phyloP scores from a whole-genome alignment of 345 rosid species.

The Aquilaria malaccensis region DNA sequence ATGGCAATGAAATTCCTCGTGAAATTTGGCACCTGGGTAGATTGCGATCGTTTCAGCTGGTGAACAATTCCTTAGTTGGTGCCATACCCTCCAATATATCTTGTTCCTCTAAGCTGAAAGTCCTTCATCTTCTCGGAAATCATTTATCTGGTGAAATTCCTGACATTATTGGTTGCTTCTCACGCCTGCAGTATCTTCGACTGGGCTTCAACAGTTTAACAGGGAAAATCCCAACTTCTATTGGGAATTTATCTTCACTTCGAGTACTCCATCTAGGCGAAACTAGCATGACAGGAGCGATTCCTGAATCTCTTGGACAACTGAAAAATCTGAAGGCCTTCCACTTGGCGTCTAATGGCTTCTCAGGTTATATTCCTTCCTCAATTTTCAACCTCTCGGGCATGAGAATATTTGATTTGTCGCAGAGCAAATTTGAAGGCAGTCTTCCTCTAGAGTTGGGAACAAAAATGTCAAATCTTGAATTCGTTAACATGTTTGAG shows the following conservation, averaged over 20 bases:
- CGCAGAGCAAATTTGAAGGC: background rate
- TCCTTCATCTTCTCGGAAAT: background rate
- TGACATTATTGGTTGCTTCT: too few species aligned
- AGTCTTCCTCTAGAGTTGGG: conserved; percentile 5
- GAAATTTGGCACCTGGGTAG: conserved; percentile 11
- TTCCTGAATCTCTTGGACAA: background rate
- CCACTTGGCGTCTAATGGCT: fast-evolving
- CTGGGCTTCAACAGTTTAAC: background rate
- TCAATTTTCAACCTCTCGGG: conserved; percentile 15
- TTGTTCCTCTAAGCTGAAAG: background rate
- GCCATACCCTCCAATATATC: conserved; percentile 16
- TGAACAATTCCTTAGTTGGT: conserved; percentile 9
- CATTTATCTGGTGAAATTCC: conserved; percentile 2
- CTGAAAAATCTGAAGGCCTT: background rate
- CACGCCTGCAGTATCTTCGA: fast-evolving
- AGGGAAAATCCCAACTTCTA: conserved; percentile 6
- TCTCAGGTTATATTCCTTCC: conserved; percentile 13
- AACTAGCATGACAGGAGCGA: conserved; percentile 1
- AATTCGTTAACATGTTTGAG: fast-evolving
- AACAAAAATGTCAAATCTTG: conserved; percentile 14
- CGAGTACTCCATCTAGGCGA: fast-evolving
- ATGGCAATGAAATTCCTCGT: conserved; percentile 6
- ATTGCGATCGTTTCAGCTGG: background rate
- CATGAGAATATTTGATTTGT: fast-evolving
- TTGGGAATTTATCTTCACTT: conserved; percentile 18